Evolutionary conservation across 352 stramenopile species (phyloP).

Genomic region (Phytophthora nicotianae): DNA sequence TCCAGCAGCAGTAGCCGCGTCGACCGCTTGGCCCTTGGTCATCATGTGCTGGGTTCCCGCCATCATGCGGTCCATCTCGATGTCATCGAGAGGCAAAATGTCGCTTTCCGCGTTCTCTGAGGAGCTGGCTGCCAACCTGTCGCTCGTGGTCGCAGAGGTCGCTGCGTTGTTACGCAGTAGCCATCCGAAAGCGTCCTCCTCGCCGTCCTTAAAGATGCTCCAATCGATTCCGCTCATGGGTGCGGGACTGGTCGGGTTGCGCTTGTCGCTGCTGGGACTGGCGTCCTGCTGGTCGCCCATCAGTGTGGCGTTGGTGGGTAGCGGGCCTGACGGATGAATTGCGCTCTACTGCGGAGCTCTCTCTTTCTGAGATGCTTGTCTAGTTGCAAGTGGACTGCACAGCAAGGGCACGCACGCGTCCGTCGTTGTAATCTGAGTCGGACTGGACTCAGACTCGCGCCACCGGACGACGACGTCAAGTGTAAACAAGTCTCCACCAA

Average conservation of each 20-base stretch:
- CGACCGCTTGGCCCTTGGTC: constrained; percentile 2
- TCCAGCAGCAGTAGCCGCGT: neutral
- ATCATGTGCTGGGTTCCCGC: constrained; percentile 10
- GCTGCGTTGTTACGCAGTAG: constrained; percentile 47
- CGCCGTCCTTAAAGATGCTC: constrained; percentile 71
- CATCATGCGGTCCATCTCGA: constrained; percentile 41
- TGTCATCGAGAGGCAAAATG: constrained; percentile 46
- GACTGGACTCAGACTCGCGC: constrained; percentile 15
- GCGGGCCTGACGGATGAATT: neutral
- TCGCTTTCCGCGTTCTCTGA: constrained; percentile 18
- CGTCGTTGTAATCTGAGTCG: constrained; percentile 24
- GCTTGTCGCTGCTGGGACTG: constrained; percentile 5
- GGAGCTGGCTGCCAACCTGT: neutral
- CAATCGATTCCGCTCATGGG: constrained; percentile 65
- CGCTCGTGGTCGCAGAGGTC: neutral
- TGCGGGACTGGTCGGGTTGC: constrained; percentile 18
- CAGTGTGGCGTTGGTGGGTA: neutral
- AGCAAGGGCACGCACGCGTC: constrained; percentile 7
- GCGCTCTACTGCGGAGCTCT: neutral
- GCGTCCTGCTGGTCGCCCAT: constrained; percentile 30
- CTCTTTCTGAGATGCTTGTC: constrained; percentile 16
- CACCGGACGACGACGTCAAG: constrained; percentile 13
- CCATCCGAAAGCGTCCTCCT: constrained; percentile 66
- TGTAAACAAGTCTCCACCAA: constrained; percentile 5
- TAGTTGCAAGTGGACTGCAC: constrained; percentile 14